Base-by-base conservation (phyloP, 495 filamentous ascomycete species). In the Neurospora sp. region DNA sequence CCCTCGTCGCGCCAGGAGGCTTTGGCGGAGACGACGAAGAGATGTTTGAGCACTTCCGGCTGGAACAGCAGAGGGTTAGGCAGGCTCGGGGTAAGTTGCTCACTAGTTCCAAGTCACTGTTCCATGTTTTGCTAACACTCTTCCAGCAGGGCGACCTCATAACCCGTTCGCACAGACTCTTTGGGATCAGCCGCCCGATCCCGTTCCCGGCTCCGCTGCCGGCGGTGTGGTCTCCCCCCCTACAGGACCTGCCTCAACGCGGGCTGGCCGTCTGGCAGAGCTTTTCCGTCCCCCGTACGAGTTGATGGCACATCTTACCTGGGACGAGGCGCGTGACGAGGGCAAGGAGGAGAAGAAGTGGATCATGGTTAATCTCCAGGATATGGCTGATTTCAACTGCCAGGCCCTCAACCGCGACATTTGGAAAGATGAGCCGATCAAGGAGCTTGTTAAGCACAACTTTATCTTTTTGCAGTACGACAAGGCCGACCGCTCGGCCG, bases 391-490 rank as follows among this genome's bases (percentile, higher is more conserved):
- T 53, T 99, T 98, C 77, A 90, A 94, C 79, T 98, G 96, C 78
- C 96, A 98, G 78, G 84, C 91, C 3, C 85, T 99, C 16, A 99
- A 99, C 78, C 88, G 96, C 31, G 96, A 99, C 78, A 88, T 98
- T 68, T 99, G 96, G 96, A 98, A 98, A 81, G 89, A 95, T 74
- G 76, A 86, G 70, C 85, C 89, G 10, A 89, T 99, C 70, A 87
- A 87, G 77, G 89, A 92, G 16, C 91, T 97, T 1, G 85, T 99
- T 46, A 89, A 87, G 80, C 94, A 97, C 78, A 93, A 97, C 79
- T 99, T 98, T 78, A 87, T 99, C 71, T 98, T 99, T 81, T 84
- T 98, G 77, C 96, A 99, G 79, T 97, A 92, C 82, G 87, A 89
- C 68, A 96, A 97, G 81, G 88, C 91, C 71, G 94, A 97, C 76